A percentile compares a stretch with the other conserved stretches of the same genome.
Evolutionary conservation across 73 alveolate genomes (phyloP).

Genomic region (Uronychia setigera): DNA sequence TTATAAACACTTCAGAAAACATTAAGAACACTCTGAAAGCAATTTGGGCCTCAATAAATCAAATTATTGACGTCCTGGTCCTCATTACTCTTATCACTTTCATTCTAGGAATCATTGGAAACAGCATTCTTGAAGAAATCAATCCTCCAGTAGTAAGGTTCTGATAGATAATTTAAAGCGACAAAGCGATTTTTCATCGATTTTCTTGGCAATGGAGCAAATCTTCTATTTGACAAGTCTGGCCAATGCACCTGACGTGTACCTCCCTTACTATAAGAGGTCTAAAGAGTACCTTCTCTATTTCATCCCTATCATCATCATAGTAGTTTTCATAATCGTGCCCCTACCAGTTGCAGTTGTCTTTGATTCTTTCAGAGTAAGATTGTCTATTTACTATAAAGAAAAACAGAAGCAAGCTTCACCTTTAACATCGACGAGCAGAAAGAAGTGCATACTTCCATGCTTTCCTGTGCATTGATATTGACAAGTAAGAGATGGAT

Average conservation of each 20-base stretch:
- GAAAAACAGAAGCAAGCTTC: slow-evolving; percentile 11
- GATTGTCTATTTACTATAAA: not conserved
- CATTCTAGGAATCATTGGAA: slow-evolving; percentile 12
- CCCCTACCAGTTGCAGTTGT: slow-evolving; percentile 56
- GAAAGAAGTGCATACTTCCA: slow-evolving; percentile 22
- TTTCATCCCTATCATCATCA: slow-evolving; percentile 22
- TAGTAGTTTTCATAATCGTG: slow-evolving; percentile 24
- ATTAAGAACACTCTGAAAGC: slow-evolving; percentile 18
- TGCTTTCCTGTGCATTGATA: slow-evolving; percentile 15
- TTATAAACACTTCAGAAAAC: not conserved
- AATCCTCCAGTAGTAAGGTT: not conserved
- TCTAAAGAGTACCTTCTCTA: not conserved
- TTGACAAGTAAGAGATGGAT: slow-evolving; percentile 3
- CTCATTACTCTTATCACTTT: slow-evolving; percentile 1
- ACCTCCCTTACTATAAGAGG: not conserved
- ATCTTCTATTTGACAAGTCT: slow-evolving; percentile 13
- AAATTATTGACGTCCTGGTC: slow-evolving; percentile 19
- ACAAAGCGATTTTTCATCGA: slow-evolving; percentile 11
- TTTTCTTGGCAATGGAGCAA: not conserved
- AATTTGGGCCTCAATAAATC: not conserved
- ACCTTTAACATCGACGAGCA: slow-evolving; percentile 7
- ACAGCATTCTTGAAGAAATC: not conserved
- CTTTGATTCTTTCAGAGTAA: slow-evolving; percentile 25
- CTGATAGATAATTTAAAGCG: not conserved
- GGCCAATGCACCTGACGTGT: slow-evolving; percentile 27